phyloP scores from a whole-genome alignment of 306 rosid genomes.

The Phaseolus lunatus region DNA sequence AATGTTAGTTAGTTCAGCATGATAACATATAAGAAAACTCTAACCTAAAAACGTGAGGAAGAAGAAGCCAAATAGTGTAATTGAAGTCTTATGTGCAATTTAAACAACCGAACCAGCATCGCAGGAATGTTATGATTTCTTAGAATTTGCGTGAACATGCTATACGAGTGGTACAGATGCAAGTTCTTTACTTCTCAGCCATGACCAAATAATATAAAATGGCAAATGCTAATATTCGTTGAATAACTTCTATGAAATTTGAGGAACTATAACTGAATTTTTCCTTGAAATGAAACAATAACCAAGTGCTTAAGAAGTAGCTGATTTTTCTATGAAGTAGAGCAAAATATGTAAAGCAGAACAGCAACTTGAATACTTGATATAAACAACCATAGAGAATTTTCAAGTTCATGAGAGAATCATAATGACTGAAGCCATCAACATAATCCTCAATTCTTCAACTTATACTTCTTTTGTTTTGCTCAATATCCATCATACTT shows the following conservation, averaged over 20 bases:
- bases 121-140: not conserved
- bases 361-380: not conserved
- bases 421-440: not conserved
- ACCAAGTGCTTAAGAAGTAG: not conserved
- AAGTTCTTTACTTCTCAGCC: conserved; percentile 10
- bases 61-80: not conserved
- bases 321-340: conserved; percentile 11
- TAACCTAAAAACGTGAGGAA: not conserved
- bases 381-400: not conserved
- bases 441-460: not conserved
- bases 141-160: not conserved
- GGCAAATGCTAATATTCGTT: not conserved
- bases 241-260: conserved; percentile 4
- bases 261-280: conserved; percentile 2
- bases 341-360: not conserved
- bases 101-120: not conserved
- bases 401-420: not conserved
- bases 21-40: not conserved
- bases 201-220: not conserved
- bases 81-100: not conserved
- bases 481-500: not conserved
- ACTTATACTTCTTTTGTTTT: not conserved
- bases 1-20: conserved; percentile 27
- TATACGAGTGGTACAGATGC: not conserved
- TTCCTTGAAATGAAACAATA: conserved; percentile 3